Base-by-base conservation (phyloP, 2,329 filamentous ascomycete species). In the Cordyceps pruinosa region DNA sequence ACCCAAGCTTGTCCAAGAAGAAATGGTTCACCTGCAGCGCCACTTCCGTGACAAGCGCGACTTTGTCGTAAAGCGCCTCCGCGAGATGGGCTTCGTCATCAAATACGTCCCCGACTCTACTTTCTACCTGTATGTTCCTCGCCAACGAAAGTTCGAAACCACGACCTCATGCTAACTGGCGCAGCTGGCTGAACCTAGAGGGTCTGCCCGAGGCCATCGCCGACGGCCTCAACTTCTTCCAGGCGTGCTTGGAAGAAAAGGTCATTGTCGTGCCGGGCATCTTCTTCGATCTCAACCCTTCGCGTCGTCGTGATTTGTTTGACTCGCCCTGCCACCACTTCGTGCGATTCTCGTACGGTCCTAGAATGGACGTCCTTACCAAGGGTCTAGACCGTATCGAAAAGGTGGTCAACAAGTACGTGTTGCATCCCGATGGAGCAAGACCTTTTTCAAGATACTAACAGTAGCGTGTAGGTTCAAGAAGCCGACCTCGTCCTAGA, bases 221-320 rank as follows among this genome's bases (percentile, higher is more conserved):
- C 59, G 93, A 97, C 70, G 93, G 93, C 9, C 77, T 97, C 67
- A 96, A 96, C 77, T 97, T 97, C 81, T 97, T 97, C 84, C 85
- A 94, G 70, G 91, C 91, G 30, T 94, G 94, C 69, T 77, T 97
- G 45, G 85, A 89, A 67, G 91, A 97, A 78, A 95, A 95, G 80
- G 90, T 95, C 63, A 97, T 97, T 68, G 91, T 97, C 19, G 93
- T 97, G 5, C 93, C 93, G 0, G 93, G 93, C 59, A 97, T 97
- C 72, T 97, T 97, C 81, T 97, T 97, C 71, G 93, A 97, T 68
- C 75, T 97, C 62, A 97, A 97, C 76, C 93, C 93, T 4, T 87
- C 88, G 35, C 88, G 90, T 71, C 82, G 93, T 62, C 82, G 93
- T 69, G 93, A 97, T 72, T 73, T 97, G 64, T 97, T 97, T 64